Conservation (phyloP, 2,329 filamentous ascomycete genomes). For the Curvularia lunata region DNA sequence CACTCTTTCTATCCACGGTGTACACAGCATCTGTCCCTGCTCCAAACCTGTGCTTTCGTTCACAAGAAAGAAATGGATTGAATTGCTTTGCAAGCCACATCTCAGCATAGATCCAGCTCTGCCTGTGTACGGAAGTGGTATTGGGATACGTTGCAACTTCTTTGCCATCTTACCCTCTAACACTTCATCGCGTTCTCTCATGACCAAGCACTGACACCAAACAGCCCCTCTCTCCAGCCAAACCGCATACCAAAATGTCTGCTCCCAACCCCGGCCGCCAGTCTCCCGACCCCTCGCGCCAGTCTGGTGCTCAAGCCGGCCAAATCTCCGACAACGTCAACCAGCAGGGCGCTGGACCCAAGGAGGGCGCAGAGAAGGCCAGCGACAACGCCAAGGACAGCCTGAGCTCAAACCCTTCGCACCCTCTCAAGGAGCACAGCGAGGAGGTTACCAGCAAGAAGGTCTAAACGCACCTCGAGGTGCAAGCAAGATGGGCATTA, state of each 20-base stretch:
- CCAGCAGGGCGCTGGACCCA: constrained; percentile 55
- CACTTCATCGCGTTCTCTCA: background rate
- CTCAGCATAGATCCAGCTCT: background rate
- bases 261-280: constrained; percentile 70
- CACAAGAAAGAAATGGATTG: too few species aligned
- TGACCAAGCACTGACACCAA: background rate
- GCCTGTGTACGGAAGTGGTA: background rate
- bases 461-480: constrained; percentile 5
- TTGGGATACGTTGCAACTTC: background rate
- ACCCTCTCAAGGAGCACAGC: constrained; percentile 65
- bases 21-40: background rate
- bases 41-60: background rate
- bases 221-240: background rate
- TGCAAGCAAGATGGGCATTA: background rate
- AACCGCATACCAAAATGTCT: constrained; percentile 60
- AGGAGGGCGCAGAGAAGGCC: constrained; percentile 57
- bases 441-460: constrained; percentile 67
- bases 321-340: constrained; percentile 64
- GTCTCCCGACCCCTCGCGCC: constrained; percentile 75
- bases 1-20: background rate
- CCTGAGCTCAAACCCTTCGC: constrained; percentile 68
- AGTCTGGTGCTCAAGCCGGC: constrained; percentile 68
- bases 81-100: background rate
- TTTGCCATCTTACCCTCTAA: background rate
- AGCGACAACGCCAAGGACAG: constrained; percentile 55